phyloP scores from a whole-genome alignment of 305 asterid species.

The Fraxinus paxiana region DNA sequence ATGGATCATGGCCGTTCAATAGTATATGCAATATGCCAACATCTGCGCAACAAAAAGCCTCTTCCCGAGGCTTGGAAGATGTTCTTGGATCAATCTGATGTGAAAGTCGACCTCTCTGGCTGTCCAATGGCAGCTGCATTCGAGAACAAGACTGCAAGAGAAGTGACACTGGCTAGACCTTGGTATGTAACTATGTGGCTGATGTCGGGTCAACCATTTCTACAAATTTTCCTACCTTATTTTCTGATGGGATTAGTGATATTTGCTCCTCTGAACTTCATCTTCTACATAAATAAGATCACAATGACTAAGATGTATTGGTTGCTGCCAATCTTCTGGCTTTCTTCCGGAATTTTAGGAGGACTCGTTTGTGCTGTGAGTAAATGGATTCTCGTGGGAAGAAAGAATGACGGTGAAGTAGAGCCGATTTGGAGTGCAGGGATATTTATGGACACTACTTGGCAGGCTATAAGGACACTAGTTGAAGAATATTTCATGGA shows the following conservation, averaged over 20 bases:
- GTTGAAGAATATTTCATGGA: conserved; percentile 48
- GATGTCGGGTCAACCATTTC: conserved; percentile 45
- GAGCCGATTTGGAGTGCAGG: conserved; percentile 50
- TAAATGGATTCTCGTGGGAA: conserved; percentile 61
- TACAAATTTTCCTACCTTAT: conserved; percentile 58
- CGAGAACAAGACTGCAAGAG: conserved; percentile 15
- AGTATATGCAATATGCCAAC: conserved; percentile 56
- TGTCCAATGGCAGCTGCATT: conserved; percentile 46
- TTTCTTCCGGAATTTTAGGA: conserved; percentile 37
- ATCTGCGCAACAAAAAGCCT: conserved; percentile 50
- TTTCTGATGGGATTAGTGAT: conserved; percentile 40
- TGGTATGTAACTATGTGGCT: conserved; percentile 59
- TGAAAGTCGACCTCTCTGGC: conserved; percentile 49
- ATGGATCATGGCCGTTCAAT: conserved; percentile 65
- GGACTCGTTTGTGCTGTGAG: conserved; percentile 38
- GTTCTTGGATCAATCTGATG: conserved; percentile 48
- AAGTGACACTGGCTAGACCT: conserved; percentile 54
- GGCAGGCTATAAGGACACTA: conserved; percentile 53
- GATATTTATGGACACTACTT: conserved; percentile 50
- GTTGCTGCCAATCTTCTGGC: conserved; percentile 55
- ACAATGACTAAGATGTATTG: conserved; percentile 22
- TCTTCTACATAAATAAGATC: conserved; percentile 25
- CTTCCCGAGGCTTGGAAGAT: conserved; percentile 55
- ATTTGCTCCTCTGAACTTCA: conserved; percentile 36
- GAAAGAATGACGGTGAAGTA: conserved; percentile 37